phyloP scores from a whole-genome alignment of 2,329 filamentous ascomycete species.

The Paecilomyces sp. region DNA sequence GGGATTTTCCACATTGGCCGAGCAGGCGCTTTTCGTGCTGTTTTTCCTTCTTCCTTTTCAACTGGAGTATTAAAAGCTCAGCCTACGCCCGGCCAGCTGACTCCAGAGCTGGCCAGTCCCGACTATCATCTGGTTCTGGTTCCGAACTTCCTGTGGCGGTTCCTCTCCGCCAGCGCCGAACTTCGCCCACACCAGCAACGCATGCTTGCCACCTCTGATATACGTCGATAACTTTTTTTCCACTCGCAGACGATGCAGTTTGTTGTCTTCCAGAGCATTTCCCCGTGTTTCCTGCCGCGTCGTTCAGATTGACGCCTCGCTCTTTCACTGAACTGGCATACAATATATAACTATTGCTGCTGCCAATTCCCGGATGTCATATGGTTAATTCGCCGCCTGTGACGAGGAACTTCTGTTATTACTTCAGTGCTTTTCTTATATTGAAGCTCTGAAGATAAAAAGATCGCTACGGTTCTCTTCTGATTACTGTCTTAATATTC shows the following conservation, averaged over 20 bases:
- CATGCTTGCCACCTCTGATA: neutral
- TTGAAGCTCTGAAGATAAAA: neutral
- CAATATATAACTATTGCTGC: neutral
- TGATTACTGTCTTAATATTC: neutral
- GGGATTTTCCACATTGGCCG: neutral
- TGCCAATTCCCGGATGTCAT: neutral
- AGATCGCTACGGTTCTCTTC: neutral
- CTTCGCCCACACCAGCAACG: neutral
- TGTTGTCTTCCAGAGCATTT: neutral
- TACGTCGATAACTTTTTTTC: neutral
- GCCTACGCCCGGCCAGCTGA: neutral
- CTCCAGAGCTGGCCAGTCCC: too few relatives aligned
- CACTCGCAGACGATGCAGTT: neutral
- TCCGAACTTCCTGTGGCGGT: neutral
- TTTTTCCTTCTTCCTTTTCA: neutral
- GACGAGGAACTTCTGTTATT: neutral
- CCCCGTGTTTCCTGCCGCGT: neutral
- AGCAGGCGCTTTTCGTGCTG: neutral
- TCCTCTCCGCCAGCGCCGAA: neutral
- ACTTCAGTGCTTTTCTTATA: neutral
- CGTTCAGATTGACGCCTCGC: neutral
- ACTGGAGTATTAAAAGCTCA: neutral
- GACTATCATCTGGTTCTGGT: neutral
- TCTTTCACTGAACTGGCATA: neutral
- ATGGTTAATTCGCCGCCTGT: neutral